Evolutionary conservation across 1,139 yeast genomes (phyloP), one percentile per base, ranked within the genome.

Genomic region (Arxiozyma heterogenica): DNA sequence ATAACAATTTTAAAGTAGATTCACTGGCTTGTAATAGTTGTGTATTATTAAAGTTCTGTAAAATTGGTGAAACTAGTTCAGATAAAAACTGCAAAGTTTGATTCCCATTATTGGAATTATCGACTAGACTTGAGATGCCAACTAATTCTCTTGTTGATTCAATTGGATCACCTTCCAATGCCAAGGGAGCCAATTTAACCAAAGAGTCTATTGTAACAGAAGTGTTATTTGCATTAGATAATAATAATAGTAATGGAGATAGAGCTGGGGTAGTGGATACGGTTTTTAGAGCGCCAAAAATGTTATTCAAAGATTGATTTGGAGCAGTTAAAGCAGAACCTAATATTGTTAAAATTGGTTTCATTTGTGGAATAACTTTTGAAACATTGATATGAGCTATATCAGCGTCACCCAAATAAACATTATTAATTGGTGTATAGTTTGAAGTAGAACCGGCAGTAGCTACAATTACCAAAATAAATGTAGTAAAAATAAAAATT

Each of bases 361-460:
- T 63, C n/a, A 66, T 54, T 47, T 62, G 60, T 23, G 71, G 71
- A 27, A 68, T 46, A 45, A 68, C 66, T 54, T 68, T 68, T 38
- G 69, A 61, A 27, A 67, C 70, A 51, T 67, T 67, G 53, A 68
- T 65, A 46, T 64, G 65, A 23, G 64, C 56, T 48, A 68, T 64
- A 51, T 67, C 64, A 38, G 71, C 70, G 44, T 64, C 60, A 52
- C 69, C 70, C 38, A 67, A 51, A 53, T 65, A 66, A 38, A 68
- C 57, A 48, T 64, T 58, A 17, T 61, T 66, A 41, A 67, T 55
- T 42, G 69, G 69, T 25, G 51, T 57, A 53, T 63, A 62, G 53
- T 65, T 61, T n/a, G 69, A 55, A n/a, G 67, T 59, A 12, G 69
- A 64, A 47, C 71, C 71, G 4, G 67, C 64, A 17, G 55, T 61